Evolutionary conservation across 768 basidiomycete genomes (phyloP).

Genomic region (Tremella yokohamensis): DNA sequence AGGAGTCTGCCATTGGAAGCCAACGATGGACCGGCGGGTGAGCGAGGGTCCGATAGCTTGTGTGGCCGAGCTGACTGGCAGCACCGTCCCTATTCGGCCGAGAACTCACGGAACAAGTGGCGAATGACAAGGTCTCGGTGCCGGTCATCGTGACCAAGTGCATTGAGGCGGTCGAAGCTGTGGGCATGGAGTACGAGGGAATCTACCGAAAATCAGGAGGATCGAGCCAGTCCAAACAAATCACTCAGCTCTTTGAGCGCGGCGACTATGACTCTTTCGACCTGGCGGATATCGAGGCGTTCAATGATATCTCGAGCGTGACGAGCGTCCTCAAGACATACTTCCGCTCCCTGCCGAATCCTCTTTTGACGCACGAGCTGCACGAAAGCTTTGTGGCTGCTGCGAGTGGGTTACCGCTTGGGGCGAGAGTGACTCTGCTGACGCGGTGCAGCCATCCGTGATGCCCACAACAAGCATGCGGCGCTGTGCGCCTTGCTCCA

Average conservation of each 20-base stretch:
- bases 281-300: constrained; percentile 75
- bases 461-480: constrained; percentile 60
- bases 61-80: constrained; percentile 33
- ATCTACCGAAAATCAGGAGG: constrained; percentile 98
- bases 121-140: constrained; percentile 53
- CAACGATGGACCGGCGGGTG: constrained; percentile 47
- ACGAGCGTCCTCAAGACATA: constrained; percentile 97
- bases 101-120: constrained; percentile 76
- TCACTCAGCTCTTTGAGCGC: constrained; percentile 90
- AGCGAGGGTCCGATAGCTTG: constrained; percentile 5
- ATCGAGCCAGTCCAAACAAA: constrained; percentile 81
- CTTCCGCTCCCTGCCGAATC: constrained; percentile 86
- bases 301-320: constrained; percentile 95
- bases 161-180: constrained; percentile 82
- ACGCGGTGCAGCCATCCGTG: constrained; percentile 56
- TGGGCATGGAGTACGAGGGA: constrained; percentile 91
- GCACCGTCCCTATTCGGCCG: constrained; percentile 91
- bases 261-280: constrained; percentile 88
- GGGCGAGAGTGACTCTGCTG: not conserved
- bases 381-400: constrained; percentile 86
- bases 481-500: constrained; percentile 66
- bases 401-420: constrained; percentile 54
- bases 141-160: constrained; percentile 94
- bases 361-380: constrained; percentile 81
- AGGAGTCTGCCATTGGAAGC: constrained; percentile 30